Base-by-base conservation (phyloP, 208 protist species). In the Perkinsela sp. region DNA sequence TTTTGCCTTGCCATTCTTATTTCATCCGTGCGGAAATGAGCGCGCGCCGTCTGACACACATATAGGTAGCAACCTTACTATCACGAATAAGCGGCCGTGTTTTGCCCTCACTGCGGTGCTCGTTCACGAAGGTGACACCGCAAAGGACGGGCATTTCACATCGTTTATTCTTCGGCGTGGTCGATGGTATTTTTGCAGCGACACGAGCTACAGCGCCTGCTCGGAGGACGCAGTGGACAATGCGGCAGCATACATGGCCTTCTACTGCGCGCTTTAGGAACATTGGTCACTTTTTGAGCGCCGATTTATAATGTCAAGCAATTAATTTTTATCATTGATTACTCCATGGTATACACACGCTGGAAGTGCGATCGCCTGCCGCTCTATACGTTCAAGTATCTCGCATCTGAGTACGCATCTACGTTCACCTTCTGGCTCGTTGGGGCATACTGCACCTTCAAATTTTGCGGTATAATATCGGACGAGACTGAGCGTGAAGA, bases 331-430 rank as follows among this genome's bases (percentile, higher is more conserved):
- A n/a, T n/a, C n/a, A n/a, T n/a, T n/a, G n/a, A n/a, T n/a, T n/a
- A n/a, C 40, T n/a, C 6, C 22, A 91, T 91, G 85, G 85, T 91
- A 66, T 91, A 91, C 77, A 91, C 85, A 16, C 85, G 85, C 69
- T 91, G 85, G 85, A 91, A 91, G 77, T 91, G 85, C 76, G 85
- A 91, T 70, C 85, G 85, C 67, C 74, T 88, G 32, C 80, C 80
- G 1, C 77, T 91, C 67, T 84, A 85, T 71, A 77, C 82, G 76
- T 1, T 85, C 31, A 91, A 91, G 76, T 80, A 88, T 31, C 88
- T 91, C 75, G 83, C 80, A 28, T 82, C 88, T 74, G 83, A 89
- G 74, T 89, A 87, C 68, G 78, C 87, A 66, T 80, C 81, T 1
- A 70, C 85, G 67, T 71, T 88, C 32, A 80, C 75, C 69, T 83